A percentile compares a stretch with the other conserved stretches of the same genome.
These are phyloP conservation scores for Pueraria montana DNA, from an alignment of 306 rosid genomes.

Conservation along the genomic window DNA sequence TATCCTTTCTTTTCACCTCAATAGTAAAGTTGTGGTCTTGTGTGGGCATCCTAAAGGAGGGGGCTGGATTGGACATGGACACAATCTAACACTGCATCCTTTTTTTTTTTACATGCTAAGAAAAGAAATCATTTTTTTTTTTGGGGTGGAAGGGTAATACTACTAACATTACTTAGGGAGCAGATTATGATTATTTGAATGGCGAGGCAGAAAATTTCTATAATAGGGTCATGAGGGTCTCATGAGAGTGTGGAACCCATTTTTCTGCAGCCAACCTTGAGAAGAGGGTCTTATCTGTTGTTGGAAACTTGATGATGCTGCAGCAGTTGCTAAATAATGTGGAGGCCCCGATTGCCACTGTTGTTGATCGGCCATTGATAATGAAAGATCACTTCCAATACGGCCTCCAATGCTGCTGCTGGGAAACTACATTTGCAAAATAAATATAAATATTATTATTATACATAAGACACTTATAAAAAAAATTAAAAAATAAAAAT, in stretches of 20 bases:
- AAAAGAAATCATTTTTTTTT: constrained; percentile 1
- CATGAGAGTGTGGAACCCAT: constrained; percentile 73
- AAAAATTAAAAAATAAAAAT: background rate
- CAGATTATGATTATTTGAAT: constrained; percentile 32
- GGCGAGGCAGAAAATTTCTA: constrained; percentile 50
- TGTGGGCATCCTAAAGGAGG: background rate
- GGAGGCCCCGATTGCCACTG: constrained; percentile 66
- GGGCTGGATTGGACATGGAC: constrained; percentile 31
- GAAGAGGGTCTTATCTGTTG: constrained; percentile 68
- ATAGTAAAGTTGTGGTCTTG: constrained; percentile 35
- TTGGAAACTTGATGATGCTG: constrained; percentile 99
- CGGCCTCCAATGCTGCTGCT: constrained; percentile 79
- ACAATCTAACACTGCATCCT: constrained; percentile 36
- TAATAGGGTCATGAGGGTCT: constrained; percentile 60
- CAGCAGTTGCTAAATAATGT: constrained; percentile 75
- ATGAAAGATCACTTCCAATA: constrained; percentile 73
- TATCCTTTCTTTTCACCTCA: constrained; percentile 39
- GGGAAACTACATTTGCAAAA: constrained; percentile 58
- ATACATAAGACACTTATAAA: background rate
- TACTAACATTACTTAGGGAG: background rate
- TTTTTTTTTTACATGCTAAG: constrained; percentile 37
- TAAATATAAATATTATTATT: background rate
- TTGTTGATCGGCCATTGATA: constrained; percentile 63
- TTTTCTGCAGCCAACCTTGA: constrained; percentile 76
- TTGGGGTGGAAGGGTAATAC: too few species aligned